These are phyloP conservation scores for Lasiodiplodia theobromae DNA, from an alignment of 2,329 filamentous ascomycete genomes.

Conservation along the genomic window DNA sequence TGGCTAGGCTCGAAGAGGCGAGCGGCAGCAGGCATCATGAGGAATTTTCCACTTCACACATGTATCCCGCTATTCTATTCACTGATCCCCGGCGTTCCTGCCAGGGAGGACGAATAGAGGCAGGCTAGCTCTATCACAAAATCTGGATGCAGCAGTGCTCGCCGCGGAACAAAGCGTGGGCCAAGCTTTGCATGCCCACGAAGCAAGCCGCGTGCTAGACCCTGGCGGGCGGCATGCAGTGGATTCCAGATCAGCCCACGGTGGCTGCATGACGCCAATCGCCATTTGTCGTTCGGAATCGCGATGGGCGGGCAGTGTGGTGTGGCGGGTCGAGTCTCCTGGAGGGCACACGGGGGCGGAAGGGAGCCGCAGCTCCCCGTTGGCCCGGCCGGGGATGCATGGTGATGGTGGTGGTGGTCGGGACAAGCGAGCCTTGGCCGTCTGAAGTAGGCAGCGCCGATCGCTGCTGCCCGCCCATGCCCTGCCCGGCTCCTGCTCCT, in stretches of 20 bases:
- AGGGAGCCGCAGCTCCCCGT: slow-evolving; percentile 17
- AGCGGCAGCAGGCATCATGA: slow-evolving; percentile 8
- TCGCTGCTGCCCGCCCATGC: not conserved
- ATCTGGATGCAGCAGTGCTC: not conserved
- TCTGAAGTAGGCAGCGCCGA: not conserved
- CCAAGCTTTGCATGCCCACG: slow-evolving; percentile 11
- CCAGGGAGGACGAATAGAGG: not conserved
- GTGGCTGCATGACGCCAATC: slow-evolving; percentile 6
- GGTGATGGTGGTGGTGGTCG: not conserved
- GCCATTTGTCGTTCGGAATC: not conserved
- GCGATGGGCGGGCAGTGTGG: not conserved
- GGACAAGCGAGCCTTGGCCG: slow-evolving; percentile 9
- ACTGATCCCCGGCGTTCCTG: not conserved
- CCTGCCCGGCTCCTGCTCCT: not conserved
- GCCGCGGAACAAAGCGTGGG: slow-evolving; percentile 8
- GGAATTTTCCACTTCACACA: slow-evolving; percentile 8
- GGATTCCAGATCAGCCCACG: slow-evolving; percentile 16
- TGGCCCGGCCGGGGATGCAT: not conserved
- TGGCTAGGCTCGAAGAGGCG: not conserved
- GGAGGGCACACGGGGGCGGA: slow-evolving; percentile 8
- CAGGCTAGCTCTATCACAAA: slow-evolving; percentile 22
- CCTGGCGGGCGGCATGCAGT: slow-evolving; percentile 11
- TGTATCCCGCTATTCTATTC: not conserved
- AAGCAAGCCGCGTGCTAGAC: slow-evolving; percentile 15
- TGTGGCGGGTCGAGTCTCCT: not conserved